Evolutionary conservation across 2,329 filamentous ascomycete genomes (phyloP).

Genomic region (Colletotrichum siamense): DNA sequence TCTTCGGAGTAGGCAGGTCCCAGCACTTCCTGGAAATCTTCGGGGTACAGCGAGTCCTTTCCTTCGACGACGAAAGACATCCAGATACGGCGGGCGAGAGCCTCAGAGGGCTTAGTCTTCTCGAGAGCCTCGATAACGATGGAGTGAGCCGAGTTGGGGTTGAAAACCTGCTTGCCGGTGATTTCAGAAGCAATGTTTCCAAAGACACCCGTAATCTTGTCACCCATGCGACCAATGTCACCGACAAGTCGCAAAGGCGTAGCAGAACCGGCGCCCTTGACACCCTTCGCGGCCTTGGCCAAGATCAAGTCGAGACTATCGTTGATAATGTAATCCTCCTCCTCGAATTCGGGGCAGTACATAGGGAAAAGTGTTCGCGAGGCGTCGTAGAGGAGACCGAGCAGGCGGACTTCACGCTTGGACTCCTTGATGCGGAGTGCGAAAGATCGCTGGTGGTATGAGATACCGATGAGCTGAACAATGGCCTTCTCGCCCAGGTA

Average conservation of each 20-base stretch:
- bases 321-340: conserved; percentile 92
- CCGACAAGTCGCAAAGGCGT: conserved; percentile 82
- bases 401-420: conserved; percentile 82
- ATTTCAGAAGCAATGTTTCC: conserved; percentile 94
- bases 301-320: conserved; percentile 78
- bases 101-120: conserved; percentile 82
- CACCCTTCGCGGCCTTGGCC: conserved; percentile 52
- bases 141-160: conserved; percentile 87
- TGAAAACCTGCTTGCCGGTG: conserved; percentile 94
- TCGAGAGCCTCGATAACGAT: conserved; percentile 90
- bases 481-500: conserved; percentile 79
- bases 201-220: conserved; percentile 92
- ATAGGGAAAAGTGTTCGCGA: conserved; percentile 88
- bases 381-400: conserved; percentile 88
- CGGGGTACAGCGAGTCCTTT: conserved; percentile 76
- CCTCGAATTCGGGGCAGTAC: conserved; percentile 87
- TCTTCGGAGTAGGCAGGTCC: conserved; percentile 75
- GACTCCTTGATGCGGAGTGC: conserved; percentile 85
- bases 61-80: conserved; percentile 97
- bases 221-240: conserved; percentile 81
- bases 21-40: conserved; percentile 89
- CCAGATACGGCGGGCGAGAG: conserved; percentile 94
- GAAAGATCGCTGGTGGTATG: conserved; percentile 86
- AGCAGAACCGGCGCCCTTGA: conserved; percentile 61
- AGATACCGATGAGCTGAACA: conserved; percentile 83